A percentile compares a stretch with the other conserved stretches of the same genome.
phyloP scores from a whole-genome alignment of 2,329 filamentous ascomycete genomes.

The Fusarium proliferatum region DNA sequence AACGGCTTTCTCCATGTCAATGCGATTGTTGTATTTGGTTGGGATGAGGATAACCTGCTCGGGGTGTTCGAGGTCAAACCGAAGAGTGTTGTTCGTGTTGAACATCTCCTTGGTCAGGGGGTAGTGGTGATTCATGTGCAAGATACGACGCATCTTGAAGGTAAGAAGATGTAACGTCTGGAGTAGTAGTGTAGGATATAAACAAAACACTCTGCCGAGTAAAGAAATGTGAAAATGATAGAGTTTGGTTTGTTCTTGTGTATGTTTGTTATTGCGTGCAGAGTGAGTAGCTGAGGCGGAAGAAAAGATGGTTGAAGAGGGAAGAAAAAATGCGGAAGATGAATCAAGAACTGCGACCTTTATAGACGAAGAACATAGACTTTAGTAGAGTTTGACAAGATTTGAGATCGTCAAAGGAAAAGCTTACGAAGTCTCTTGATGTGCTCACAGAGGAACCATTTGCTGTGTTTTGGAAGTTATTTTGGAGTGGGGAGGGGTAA shows the following conservation, averaged over 20 bases:
- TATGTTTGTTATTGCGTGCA: background rate
- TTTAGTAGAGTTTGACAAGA: constrained; percentile 3
- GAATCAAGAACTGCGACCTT: background rate
- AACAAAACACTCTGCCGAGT: background rate
- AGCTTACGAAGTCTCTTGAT: constrained; percentile 17
- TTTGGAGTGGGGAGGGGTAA: background rate
- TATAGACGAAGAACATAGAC: background rate
- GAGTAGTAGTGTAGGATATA: background rate
- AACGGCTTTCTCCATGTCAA: background rate
- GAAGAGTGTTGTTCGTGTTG: rapidly evolving
- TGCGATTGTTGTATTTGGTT: background rate
- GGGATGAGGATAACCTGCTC: rapidly evolving
- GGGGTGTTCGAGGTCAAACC: background rate
- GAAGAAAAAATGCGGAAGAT: background rate
- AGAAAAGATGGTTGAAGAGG: background rate
- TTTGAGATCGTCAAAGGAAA: background rate
- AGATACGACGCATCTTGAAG: background rate
- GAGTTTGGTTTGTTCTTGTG: background rate
- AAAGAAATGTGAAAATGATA: background rate
- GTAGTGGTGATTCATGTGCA: background rate
- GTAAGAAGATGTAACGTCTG: background rate
- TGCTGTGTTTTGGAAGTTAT: background rate
- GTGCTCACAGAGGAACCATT: background rate
- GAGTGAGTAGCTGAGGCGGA: background rate
- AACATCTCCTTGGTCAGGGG: background rate